phyloP scores from a whole-genome alignment of 805 yeast species.

The Vanderwaltozyma verrucispora region DNA sequence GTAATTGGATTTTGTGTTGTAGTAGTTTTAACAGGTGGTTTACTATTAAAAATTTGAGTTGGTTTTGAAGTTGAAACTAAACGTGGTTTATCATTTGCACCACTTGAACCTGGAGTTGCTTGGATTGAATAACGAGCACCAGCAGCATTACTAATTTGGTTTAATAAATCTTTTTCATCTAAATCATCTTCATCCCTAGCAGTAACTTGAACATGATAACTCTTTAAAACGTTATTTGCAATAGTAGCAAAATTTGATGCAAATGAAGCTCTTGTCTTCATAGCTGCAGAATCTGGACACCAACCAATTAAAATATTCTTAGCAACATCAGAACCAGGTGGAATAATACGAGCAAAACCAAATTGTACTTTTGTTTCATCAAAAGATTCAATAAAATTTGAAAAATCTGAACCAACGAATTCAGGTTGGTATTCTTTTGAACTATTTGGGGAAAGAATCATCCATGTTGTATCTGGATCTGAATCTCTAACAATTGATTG shows the following conservation, averaged over 20 bases:
- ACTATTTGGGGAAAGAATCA: conserved; percentile 67
- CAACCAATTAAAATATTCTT: conserved; percentile 84
- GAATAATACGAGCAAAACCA: conserved; percentile 79
- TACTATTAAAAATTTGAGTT: conserved; percentile 8
- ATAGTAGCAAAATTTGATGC: conserved; percentile 72
- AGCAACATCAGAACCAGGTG: conserved; percentile 83
- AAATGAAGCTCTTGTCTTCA: conserved; percentile 61
- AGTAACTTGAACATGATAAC: conserved; percentile 92
- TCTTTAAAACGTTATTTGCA: conserved; percentile 49
- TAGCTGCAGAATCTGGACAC: conserved; percentile 96
- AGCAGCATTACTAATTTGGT: conserved; percentile 78
- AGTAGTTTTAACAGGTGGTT: conserved; percentile 10
- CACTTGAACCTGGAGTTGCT: conserved; percentile 13
- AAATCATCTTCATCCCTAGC: conserved; percentile 93
- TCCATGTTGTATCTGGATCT: conserved; percentile 60
- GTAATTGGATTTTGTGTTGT: conserved; percentile 13
- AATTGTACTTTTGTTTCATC: conserved; percentile 83
- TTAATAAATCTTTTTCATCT: conserved; percentile 63
- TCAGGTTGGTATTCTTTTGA: conserved; percentile 34
- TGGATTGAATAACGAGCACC: conserved; percentile 89
- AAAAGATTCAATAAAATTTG: conserved; percentile 71
- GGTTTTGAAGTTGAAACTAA: conserved; percentile 23
- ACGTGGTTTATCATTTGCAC: conserved; percentile 32
- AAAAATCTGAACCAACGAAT: conserved; percentile 50
- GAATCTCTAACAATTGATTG: conserved; percentile 64